These are phyloP conservation scores for Retiboletus fuscus DNA, from an alignment of 1,284 basidiomycete species.

Conservation along the genomic window DNA sequence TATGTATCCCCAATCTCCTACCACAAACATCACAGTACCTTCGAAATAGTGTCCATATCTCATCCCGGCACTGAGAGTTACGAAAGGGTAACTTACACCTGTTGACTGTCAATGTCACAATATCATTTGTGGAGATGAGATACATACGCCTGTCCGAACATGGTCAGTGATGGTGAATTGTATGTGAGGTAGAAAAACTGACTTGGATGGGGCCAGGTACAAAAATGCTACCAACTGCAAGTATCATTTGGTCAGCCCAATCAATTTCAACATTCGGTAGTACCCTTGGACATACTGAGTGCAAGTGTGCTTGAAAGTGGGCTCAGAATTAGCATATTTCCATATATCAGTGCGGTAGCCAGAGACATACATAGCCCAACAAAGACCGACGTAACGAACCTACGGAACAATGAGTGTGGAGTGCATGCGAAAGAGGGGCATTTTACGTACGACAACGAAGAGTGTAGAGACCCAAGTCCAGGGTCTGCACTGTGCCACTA, in stretches of 20 bases:
- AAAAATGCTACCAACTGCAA: constrained; percentile 16
- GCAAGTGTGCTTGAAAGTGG: constrained; percentile 4
- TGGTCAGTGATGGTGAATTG: neutral
- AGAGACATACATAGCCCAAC: neutral
- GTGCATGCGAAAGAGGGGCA: neutral
- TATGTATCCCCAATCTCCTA: constrained; percentile 18
- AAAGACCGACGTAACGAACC: neutral
- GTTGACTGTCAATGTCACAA: neutral
- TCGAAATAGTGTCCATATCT: neutral
- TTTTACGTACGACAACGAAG: no score
- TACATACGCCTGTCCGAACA: constrained; percentile 14
- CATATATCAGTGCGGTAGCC: no score
- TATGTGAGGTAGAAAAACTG: neutral
- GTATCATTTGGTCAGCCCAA: neutral
- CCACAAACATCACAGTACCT: constrained; percentile 13
- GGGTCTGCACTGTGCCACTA: no score
- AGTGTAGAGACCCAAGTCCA: no score
- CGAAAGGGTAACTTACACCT: constrained; percentile 17
- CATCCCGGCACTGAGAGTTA: neutral
- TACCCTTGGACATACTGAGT: constrained; percentile 20
- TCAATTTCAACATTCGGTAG: neutral
- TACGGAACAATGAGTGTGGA: neutral
- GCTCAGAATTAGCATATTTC: neutral
- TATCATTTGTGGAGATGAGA: neutral
- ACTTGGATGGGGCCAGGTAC: constrained; percentile 13